Conservation (phyloP, 2,329 filamentous ascomycete genomes). For the Xylaria sp. region DNA sequence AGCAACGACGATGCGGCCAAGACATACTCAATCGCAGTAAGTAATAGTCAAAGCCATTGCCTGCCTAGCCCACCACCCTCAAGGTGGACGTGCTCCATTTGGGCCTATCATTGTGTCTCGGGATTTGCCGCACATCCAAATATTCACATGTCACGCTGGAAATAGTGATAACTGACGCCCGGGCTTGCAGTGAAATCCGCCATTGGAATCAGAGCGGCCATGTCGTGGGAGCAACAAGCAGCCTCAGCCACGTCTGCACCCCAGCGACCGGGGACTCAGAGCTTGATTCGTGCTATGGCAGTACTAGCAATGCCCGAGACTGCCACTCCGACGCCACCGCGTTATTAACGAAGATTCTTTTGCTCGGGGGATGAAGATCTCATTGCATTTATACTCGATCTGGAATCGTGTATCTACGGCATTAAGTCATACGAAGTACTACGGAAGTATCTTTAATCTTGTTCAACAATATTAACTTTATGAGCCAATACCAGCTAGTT, state of each 20-base stretch:
- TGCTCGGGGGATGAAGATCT: background rate
- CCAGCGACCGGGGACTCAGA: slow-evolving; percentile 8
- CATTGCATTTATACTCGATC: background rate
- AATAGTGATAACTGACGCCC: background rate
- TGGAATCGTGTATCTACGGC: background rate
- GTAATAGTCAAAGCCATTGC: background rate
- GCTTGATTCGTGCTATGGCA: slow-evolving; percentile 23
- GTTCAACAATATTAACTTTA: background rate
- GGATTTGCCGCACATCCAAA: background rate
- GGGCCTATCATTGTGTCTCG: background rate
- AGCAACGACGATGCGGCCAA: slow-evolving; percentile 21
- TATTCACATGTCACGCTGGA: background rate
- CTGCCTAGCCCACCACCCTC: background rate
- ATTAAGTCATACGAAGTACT: background rate
- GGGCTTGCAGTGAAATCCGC: slow-evolving; percentile 26
- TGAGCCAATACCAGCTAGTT: background rate
- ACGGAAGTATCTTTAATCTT: background rate
- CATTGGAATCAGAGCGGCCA: slow-evolving; percentile 32
- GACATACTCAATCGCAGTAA: slow-evolving; percentile 30
- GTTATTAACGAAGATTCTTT: background rate
- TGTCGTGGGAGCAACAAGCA: slow-evolving; percentile 29
- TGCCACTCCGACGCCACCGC: background rate
- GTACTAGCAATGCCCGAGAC: background rate
- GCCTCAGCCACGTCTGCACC: background rate
- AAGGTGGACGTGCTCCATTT: background rate